Percentiles rank a stretch among this genome's conserved stretches.
These are phyloP conservation scores for Juglanconis oblonga DNA, from an alignment of 2,329 filamentous ascomycete genomes.

Conservation along the genomic window DNA sequence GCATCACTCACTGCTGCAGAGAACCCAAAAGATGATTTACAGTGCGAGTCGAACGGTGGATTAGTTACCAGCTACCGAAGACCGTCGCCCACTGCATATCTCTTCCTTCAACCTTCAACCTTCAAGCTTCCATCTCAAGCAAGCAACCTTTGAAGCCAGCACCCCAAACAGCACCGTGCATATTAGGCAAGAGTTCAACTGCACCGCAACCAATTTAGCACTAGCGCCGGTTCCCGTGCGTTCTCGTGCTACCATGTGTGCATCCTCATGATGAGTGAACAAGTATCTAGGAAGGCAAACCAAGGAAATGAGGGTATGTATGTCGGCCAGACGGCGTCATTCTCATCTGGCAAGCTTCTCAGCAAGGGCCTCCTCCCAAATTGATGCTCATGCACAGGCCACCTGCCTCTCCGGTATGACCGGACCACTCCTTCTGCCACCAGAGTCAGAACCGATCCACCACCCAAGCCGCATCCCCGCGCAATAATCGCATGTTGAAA, in stretches of 20 bases:
- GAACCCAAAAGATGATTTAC: too few relatives aligned
- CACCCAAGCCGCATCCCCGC: neutral
- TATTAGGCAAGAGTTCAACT: neutral
- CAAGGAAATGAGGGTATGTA: neutral
- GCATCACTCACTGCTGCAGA: too few relatives aligned
- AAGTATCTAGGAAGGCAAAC: neutral
- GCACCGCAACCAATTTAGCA: slow-evolving; percentile 6
- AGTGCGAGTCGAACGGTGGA: too few relatives aligned
- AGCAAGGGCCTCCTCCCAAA: neutral
- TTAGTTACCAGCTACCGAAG: too few relatives aligned
- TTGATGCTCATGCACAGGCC: neutral
- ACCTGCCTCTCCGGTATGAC: neutral
- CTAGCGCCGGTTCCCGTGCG: slow-evolving; percentile 2
- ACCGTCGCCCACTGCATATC: too few relatives aligned
- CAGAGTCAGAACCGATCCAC: too few relatives aligned
- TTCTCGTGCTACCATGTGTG: neutral
- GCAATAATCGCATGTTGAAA: neutral
- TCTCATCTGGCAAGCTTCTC: neutral
- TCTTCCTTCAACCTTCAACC: too few relatives aligned
- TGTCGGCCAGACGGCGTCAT: neutral
- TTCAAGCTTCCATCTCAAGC: too few relatives aligned
- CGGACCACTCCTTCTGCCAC: too few relatives aligned
- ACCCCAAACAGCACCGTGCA: too few relatives aligned
- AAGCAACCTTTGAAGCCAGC: too few relatives aligned
- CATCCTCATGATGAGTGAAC: neutral